Base-by-base conservation (phyloP, 768 basidiomycete genomes). In the Collybia mongolica region DNA sequence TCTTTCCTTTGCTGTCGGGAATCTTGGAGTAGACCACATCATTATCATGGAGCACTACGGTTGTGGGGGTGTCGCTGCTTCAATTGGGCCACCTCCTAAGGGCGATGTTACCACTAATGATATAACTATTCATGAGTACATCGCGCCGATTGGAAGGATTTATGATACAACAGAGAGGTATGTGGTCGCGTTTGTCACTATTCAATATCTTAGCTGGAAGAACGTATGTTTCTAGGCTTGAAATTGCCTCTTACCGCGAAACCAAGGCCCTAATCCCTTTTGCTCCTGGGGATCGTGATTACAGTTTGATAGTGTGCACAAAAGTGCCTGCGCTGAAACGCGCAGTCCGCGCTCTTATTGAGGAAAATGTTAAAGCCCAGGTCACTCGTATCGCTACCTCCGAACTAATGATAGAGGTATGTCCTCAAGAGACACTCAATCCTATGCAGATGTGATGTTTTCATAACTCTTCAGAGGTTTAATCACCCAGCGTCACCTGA, bases 1-100 rank as follows among this genome's bases (percentile, higher is more conserved):
- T 14, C 62, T 74, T n/a, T 64, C 69, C 0, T 75, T 72, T 39
- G 73, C 70, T 8, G 67, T 74, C 15, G 56, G 66, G 15, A 59
- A 58, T 15, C 61, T 74, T 11, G 61, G 62, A 3, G 72, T 75
- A 12, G 61, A 68, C 42, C 72, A 75, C 40, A 60, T 75, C 43
- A 66, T 75, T 41, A 69, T 75, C 12, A 70, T 75, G 69, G 73
- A 72, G 0, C 72, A 75, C 52, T 75, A 75, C 43, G 73, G 72
- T 1, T 75, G 72, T 47, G 71, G 72, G 15, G 73, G 73, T 26
- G 66, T 75, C 11, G 72, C 67, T 11, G 70, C 72, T 23, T 64
- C 72, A 5, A 71, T 71, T 48, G 58, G 62, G n/a, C 54, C 63
- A 1, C 57, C 60, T 1, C 60, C 65, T 1, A 28, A 35, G 3